These are phyloP conservation scores for Cryptosporidium bovis DNA, from an alignment of 169 alveolate genomes.

Conservation along the genomic window DNA sequence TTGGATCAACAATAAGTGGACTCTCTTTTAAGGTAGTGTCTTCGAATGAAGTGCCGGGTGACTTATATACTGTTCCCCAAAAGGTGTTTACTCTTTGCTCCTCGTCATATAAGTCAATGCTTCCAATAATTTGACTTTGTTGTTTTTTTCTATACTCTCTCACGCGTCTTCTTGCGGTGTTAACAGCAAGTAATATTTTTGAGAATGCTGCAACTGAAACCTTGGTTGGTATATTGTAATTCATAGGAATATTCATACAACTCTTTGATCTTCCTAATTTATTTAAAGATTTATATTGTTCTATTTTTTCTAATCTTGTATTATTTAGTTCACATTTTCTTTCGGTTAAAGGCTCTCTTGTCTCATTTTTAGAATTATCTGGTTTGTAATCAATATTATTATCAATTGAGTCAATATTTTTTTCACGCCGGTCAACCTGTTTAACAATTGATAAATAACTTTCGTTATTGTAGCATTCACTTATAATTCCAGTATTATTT, in stretches of 20 bases:
- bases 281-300: not conserved
- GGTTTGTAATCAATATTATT: not conserved
- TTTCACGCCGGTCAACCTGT: too few species aligned
- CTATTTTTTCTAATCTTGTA: not conserved
- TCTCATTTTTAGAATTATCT: not conserved
- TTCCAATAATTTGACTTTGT: not conserved
- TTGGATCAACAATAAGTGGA: not conserved
- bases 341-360: conserved; percentile 2
- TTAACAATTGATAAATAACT: too few species aligned
- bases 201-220: conserved; percentile 18
- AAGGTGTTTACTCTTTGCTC: not conserved
- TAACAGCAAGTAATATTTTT: conserved; percentile 51
- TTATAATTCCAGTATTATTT: too few species aligned
- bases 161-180: conserved; percentile 71
- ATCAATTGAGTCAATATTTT: too few species aligned
- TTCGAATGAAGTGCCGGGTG: conserved; percentile 7
- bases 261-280: not conserved
- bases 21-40: not conserved
- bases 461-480: too few species aligned
- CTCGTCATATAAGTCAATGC: not conserved
- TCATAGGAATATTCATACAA: not conserved
- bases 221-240: not conserved
- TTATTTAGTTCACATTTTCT: not conserved
- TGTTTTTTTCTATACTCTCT: conserved; percentile 69
- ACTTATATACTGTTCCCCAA: conserved; percentile 20